Evolutionary conservation across 1,284 basidiomycete species (phyloP).

Genomic region (Ganoderma boninense): DNA sequence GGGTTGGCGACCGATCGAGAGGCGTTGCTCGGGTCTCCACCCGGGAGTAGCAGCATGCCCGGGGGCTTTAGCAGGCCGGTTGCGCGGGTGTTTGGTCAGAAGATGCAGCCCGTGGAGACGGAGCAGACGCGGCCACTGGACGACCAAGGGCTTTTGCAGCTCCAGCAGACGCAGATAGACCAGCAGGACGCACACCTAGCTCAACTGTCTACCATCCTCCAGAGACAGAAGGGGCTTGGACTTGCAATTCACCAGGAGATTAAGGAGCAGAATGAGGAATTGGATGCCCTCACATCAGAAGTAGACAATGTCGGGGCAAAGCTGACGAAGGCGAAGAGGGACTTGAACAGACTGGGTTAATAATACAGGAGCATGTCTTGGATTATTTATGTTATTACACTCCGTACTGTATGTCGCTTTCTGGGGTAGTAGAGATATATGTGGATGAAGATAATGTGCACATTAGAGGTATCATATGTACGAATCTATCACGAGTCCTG

Average conservation of each 20-base stretch:
- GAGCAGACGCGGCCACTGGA: constrained; percentile 88
- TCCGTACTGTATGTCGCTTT: constrained; percentile 8
- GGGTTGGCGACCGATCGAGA: constrained; percentile 69
- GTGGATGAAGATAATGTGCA: constrained; percentile 37
- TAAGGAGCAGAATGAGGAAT: constrained; percentile 83
- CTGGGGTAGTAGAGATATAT: constrained; percentile 22
- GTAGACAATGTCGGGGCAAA: constrained; percentile 81
- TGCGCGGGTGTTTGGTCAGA: constrained; percentile 83
- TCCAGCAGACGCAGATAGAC: constrained; percentile 84
- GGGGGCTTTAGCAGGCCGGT: constrained; percentile 52
- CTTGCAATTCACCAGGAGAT: constrained; percentile 90
- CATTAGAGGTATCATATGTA: constrained; percentile 27
- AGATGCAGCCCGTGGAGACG: constrained; percentile 78
- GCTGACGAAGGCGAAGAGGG: constrained; percentile 80
- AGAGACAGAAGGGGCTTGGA: constrained; percentile 87
- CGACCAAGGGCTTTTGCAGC: constrained; percentile 78
- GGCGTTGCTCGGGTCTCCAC: constrained; percentile 57
- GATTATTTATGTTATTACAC: constrained; percentile 12
- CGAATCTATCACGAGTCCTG: constrained; percentile 32
- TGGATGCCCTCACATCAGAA: constrained; percentile 81
- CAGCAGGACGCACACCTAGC: constrained; percentile 87
- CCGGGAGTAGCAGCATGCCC: constrained; percentile 38
- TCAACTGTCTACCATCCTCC: constrained; percentile 83
- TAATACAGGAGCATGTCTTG: constrained; percentile 38
- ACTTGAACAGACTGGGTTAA: constrained; percentile 79